Evolutionary conservation across 176 grass and related monocot genomes (phyloP).

Genomic region (Oryza longistaminata): DNA sequence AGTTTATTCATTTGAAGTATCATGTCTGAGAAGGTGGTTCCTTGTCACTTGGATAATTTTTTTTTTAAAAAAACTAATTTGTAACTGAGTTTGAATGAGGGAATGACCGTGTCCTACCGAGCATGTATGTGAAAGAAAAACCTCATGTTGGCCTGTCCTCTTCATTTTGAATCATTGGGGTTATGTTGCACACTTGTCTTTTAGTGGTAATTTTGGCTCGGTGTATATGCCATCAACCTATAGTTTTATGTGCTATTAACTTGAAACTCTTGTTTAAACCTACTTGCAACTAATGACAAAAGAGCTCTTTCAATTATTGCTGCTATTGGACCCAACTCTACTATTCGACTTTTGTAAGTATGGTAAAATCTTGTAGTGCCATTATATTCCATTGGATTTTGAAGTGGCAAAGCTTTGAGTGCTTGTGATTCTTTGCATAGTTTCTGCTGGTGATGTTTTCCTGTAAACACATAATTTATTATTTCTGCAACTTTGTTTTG

Average conservation of each 20-base stretch:
- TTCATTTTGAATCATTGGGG: background rate
- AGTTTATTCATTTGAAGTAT: background rate
- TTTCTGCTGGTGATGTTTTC: background rate
- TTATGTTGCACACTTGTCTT: background rate
- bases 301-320: no score
- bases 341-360: no score
- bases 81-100: background rate
- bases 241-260: no score
- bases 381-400: background rate
- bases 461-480: background rate
- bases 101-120: background rate
- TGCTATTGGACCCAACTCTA: background rate
- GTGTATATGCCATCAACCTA: background rate
- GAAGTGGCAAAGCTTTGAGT: background rate
- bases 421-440: background rate
- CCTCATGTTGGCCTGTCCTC: background rate
- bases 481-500: slow-evolving; percentile 17
- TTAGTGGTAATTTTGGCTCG: no score
- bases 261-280: no score
- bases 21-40: background rate
- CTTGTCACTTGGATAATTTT: no score
- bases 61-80: background rate
- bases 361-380: no score
- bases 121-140: background rate
- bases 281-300: no score